Base-by-base conservation (phyloP, 148 eudicot genomes). In the Silene uniflora region DNA sequence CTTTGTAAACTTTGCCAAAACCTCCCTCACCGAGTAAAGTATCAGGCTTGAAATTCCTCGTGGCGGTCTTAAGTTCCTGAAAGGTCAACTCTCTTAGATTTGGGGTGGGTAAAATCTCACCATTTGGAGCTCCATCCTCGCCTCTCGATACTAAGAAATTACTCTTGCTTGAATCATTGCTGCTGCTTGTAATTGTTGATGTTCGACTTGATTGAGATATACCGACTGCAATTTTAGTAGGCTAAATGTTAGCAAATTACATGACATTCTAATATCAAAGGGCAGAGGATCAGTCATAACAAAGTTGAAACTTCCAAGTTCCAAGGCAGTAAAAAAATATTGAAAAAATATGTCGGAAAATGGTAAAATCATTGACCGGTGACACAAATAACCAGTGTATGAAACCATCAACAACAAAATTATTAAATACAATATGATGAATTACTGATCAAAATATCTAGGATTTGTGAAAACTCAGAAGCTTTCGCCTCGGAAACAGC, bases 1-100 rank as follows among this genome's bases (percentile, higher is more conserved):
- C 98, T 85, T 84, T 93, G 81, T 85, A 91, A 23, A 93, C 87
- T 69, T 78, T 80, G 21, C 87, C 87, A 62, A 85, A 85, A 29
- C 87, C 87, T 17, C 87, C 87, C 62, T 82, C 87, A 5, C 87
- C 87, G 68, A 91, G 35, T 52, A 91, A 73, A 8, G 79, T 81
- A 68, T 92, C 97, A 42, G 18, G 21, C 47, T 82, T 86, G 79
- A 92, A 92, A 72, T 86, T 86, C 62, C 68, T 81, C 0, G 95
- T 90, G 6, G 93, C 92, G 63, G 52, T 24, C 81, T 83, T 92
- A 27, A 92, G 76, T 62, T 92, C 95, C 18, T 79, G 77, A 62
- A 84, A 84, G 19, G 82, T 76, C 73, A 85, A 92, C 4, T 86
- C 79, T 71, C 87, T 87, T 32, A 88, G 76, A 81, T 87, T 82